phyloP scores from a whole-genome alignment of 768 basidiomycete genomes.

The Lactarius akahatsu region DNA sequence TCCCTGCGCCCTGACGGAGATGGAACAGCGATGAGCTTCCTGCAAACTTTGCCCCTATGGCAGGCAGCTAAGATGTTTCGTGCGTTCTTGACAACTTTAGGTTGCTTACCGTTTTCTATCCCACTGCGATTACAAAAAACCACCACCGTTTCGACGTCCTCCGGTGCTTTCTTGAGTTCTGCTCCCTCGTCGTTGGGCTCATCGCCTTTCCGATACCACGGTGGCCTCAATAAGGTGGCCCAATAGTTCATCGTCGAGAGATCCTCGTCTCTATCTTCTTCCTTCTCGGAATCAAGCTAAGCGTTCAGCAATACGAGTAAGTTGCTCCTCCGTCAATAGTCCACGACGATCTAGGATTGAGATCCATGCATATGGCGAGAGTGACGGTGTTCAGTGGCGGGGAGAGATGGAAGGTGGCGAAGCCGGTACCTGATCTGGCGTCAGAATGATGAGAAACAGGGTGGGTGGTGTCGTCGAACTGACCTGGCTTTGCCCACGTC shows the following conservation, averaged over 20 bases:
- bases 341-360: constrained; percentile 55
- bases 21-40: constrained; percentile 72
- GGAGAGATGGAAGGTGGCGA: constrained; percentile 60
- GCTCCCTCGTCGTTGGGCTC: constrained; percentile 21
- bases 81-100: not conserved
- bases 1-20: constrained; percentile 49
- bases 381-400: constrained; percentile 56
- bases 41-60: constrained; percentile 67
- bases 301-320: constrained; percentile 74
- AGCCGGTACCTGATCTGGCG: constrained; percentile 58
- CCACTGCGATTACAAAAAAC: constrained; percentile 80
- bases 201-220: constrained; percentile 47
- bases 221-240: constrained; percentile 59
- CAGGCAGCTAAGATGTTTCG: not conserved
- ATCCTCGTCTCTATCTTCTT: constrained; percentile 46
- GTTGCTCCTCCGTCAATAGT: constrained; percentile 46
- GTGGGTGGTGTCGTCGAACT: constrained; percentile 24
- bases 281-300: constrained; percentile 59
- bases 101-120: constrained; percentile 65
- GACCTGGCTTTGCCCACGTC: constrained; percentile 82
- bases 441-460: constrained; percentile 1
- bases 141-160: constrained; percentile 54
- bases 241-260: constrained; percentile 73
- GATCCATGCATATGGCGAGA: constrained; percentile 88
- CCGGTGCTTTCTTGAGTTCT: constrained; percentile 21